A percentile compares a stretch with the other conserved stretches of the same genome.
These are phyloP conservation scores for Larix sibirica DNA, from an alignment of 83 land plant species.

Conservation along the genomic window DNA sequence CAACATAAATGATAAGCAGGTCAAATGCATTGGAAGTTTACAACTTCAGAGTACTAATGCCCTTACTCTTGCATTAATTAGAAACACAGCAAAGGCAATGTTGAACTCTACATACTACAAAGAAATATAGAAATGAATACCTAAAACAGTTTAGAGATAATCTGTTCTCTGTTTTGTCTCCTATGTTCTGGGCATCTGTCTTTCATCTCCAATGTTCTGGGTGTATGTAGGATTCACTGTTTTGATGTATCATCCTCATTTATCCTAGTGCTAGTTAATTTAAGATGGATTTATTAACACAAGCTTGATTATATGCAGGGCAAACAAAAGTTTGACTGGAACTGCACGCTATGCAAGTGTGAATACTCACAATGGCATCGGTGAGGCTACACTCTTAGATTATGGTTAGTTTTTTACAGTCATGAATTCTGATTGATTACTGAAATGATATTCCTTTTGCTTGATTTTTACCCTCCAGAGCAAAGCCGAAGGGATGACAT, in stretches of 20 bases:
- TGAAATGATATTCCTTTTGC: neutral
- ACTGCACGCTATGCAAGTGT: constrained; percentile 85
- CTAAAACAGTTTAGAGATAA: too few relatives aligned
- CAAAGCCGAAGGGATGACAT: constrained; percentile 90
- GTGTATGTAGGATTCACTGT: too few relatives aligned
- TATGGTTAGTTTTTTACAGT: neutral
- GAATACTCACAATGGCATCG: constrained; percentile 77
- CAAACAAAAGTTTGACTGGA: constrained; percentile 74
- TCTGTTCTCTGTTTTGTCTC: too few relatives aligned
- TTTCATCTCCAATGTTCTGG: too few relatives aligned
- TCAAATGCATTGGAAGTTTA: too few relatives aligned
- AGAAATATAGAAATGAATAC: neutral
- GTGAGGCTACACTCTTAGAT: neutral
- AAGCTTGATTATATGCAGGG: constrained; percentile 26
- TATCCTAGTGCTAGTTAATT: neutral
- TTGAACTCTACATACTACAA: neutral
- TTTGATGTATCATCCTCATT: neutral
- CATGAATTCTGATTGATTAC: neutral
- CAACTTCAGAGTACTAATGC: neutral
- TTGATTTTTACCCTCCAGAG: constrained; percentile 3
- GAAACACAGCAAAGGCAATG: neutral
- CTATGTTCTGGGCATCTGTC: too few relatives aligned
- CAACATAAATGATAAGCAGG: too few relatives aligned
- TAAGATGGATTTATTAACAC: neutral
- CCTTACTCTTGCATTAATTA: neutral